These are phyloP conservation scores for Amanita phalloides DNA, from an alignment of 768 basidiomycete species.

Conservation along the genomic window DNA sequence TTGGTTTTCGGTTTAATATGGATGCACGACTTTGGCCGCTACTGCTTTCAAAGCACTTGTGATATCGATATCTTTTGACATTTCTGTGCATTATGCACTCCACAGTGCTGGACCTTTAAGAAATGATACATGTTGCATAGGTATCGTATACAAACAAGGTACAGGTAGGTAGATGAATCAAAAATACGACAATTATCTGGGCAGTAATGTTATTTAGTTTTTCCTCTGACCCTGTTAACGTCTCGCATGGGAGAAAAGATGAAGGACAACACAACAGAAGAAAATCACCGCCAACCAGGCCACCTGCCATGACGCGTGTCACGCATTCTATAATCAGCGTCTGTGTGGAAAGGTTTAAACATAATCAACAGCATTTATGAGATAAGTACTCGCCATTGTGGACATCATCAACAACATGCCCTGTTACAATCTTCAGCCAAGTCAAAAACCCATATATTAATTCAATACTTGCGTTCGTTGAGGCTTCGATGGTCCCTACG, in stretches of 20 bases:
- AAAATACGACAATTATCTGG: background rate
- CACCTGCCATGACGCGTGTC: conserved; percentile 5
- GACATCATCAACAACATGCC: background rate
- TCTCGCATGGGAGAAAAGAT: too few relatives aligned
- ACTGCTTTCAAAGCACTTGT: background rate
- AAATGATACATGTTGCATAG: too few relatives aligned
- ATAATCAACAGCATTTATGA: background rate
- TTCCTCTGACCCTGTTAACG: background rate
- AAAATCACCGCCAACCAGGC: conserved; percentile 1
- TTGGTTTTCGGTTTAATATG: background rate
- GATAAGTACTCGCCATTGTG: background rate
- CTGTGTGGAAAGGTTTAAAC: background rate
- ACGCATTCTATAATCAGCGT: conserved; percentile 1
- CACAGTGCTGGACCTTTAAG: too few relatives aligned
- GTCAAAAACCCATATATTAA: background rate
- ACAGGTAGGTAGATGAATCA: too few relatives aligned
- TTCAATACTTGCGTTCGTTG: conserved; percentile 7
- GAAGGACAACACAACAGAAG: background rate
- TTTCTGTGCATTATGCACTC: background rate
- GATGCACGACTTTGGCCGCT: background rate
- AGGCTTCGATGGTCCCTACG: conserved; percentile 11
- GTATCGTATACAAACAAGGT: too few relatives aligned
- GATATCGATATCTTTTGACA: too few relatives aligned
- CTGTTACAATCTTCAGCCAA: conserved; percentile 5
- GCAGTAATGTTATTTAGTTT: background rate